phyloP scores from a whole-genome alignment of 2,329 filamentous ascomycete genomes.

The Penicillium polonicum region DNA sequence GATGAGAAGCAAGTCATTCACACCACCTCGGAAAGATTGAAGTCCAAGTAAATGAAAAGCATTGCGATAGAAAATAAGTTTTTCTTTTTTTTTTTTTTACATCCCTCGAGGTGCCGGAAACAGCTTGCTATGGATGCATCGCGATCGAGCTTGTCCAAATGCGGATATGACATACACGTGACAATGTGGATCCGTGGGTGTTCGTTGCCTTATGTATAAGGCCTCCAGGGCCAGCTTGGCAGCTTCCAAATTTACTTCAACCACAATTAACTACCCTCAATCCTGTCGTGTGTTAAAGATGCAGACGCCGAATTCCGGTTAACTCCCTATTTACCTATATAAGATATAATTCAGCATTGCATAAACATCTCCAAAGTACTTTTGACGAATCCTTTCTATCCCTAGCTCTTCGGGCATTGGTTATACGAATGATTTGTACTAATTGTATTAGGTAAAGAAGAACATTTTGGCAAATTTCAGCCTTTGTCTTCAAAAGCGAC shows the following conservation, averaged over 20 bases:
- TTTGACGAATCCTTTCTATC: too few relatives aligned
- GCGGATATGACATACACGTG: neutral
- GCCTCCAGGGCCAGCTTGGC: neutral
- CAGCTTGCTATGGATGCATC: neutral
- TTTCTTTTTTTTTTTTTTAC: neutral
- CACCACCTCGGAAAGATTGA: neutral
- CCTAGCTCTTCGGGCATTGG: too few relatives aligned
- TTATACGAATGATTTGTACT: too few relatives aligned
- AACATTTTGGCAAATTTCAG: too few relatives aligned
- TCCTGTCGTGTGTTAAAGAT: neutral
- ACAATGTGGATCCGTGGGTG: neutral
- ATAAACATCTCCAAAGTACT: too few relatives aligned
- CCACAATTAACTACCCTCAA: neutral
- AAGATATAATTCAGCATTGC: too few relatives aligned
- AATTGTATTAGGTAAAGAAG: too few relatives aligned
- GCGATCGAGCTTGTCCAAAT: neutral
- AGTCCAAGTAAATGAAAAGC: neutral
- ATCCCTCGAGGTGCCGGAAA: neutral
- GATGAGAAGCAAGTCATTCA: neutral
- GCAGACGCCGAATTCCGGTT: too few relatives aligned
- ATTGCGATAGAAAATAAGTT: neutral
- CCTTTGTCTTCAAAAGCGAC: too few relatives aligned
- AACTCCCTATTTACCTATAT: too few relatives aligned
- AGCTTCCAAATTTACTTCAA: neutral
- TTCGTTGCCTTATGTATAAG: neutral